phyloP scores from a whole-genome alignment of 345 rosid genomes.

The Populus simonii region DNA sequence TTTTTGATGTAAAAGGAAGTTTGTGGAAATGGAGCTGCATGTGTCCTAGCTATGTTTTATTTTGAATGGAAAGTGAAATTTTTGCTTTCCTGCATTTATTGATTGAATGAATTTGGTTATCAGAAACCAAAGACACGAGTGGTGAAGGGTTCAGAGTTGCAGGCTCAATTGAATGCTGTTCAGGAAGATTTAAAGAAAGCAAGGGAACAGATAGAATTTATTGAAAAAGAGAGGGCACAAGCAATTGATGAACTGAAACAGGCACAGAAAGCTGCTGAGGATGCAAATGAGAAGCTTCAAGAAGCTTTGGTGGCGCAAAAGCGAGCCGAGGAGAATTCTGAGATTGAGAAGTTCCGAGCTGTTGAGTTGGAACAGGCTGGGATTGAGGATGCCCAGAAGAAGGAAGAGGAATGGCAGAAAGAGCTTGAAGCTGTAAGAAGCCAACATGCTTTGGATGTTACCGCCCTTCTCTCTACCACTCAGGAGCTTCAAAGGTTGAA shows the following conservation, averaged over 20 bases:
- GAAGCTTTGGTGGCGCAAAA: constrained; percentile 88
- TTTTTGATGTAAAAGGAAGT: neutral
- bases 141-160: constrained; percentile 60
- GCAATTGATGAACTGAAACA: constrained; percentile 72
- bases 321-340: constrained; percentile 73
- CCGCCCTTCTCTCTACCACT: constrained; percentile 65
- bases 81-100: constrained; percentile 1
- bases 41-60: neutral
- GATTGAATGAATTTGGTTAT: constrained; percentile 25
- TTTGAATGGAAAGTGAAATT: neutral
- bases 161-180: constrained; percentile 54
- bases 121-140: constrained; percentile 60
- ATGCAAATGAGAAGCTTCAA: constrained; percentile 65
- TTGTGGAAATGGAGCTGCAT: neutral
- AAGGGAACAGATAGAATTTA: constrained; percentile 52
- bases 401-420: constrained; percentile 76
- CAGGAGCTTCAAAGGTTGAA: constrained; percentile 69
- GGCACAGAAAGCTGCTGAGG: constrained; percentile 60
- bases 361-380: constrained; percentile 89
- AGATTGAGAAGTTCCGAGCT: constrained; percentile 86
- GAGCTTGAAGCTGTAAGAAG: constrained; percentile 71
- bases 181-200: constrained; percentile 94
- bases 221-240: constrained; percentile 76
- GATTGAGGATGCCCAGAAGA: constrained; percentile 74
- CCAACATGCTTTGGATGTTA: constrained; percentile 81